These are phyloP conservation scores for Tanacetum coccineum DNA, from an alignment of 129 eudicot species.

Conservation along the genomic window DNA sequence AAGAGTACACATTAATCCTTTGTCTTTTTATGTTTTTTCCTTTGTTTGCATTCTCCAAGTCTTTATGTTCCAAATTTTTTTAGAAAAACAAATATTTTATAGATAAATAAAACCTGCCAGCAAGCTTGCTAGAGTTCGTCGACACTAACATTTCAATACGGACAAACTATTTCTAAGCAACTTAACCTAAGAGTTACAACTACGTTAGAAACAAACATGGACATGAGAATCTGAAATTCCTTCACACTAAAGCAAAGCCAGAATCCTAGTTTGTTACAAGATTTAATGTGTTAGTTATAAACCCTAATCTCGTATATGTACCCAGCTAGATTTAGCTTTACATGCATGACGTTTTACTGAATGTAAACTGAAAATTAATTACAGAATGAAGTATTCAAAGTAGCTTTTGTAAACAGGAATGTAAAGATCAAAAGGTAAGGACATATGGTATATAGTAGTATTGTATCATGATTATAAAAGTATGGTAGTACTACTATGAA, in stretches of 20 bases:
- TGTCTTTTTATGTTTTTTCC: not conserved
- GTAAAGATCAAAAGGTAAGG: slow-evolving; percentile 29
- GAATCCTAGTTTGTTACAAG: not conserved
- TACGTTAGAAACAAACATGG: too few species aligned
- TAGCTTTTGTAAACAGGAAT: slow-evolving; percentile 23
- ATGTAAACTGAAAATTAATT: slow-evolving; percentile 19
- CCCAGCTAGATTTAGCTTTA: slow-evolving; percentile 14
- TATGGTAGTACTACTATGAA: slow-evolving; percentile 27
- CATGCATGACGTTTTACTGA: slow-evolving; percentile 20
- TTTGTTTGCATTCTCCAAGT: slow-evolving; percentile 16
- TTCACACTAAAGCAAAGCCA: too few species aligned
- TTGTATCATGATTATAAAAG: slow-evolving; percentile 27
- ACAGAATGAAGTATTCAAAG: slow-evolving; percentile 20
- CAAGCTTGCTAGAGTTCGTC: too few species aligned
- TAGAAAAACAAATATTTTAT: too few species aligned
- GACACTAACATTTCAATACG: too few species aligned
- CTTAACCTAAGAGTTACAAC: too few species aligned
- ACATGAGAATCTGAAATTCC: too few species aligned
- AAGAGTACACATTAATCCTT: not conserved
- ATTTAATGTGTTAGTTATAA: slow-evolving; percentile 4
- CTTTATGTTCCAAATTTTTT: not conserved
- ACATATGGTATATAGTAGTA: slow-evolving; percentile 31
- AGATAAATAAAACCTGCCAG: too few species aligned
- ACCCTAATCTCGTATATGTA: not conserved
- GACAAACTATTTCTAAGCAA: not conserved